These are phyloP conservation scores for Fomitopsis pulvina DNA, from an alignment of 768 basidiomycete species.

Conservation along the genomic window DNA sequence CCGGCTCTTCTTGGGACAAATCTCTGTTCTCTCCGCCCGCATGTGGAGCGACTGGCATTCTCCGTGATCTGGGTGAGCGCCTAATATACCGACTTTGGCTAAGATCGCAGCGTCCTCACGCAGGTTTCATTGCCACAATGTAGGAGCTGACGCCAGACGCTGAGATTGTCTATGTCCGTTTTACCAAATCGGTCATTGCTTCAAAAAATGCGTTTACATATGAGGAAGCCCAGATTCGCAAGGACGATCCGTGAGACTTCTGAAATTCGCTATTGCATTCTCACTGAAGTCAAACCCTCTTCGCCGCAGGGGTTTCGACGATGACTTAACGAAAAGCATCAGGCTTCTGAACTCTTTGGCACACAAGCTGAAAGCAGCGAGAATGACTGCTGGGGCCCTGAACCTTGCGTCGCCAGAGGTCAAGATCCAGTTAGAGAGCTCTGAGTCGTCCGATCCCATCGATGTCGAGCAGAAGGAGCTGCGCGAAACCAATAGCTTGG, in stretches of 20 bases:
- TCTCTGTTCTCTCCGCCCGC: constrained; percentile 85
- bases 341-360: constrained; percentile 86
- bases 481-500: constrained; percentile 90
- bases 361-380: constrained; percentile 70
- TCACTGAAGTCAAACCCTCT: neutral
- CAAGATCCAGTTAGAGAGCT: constrained; percentile 90
- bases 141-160: constrained; percentile 89
- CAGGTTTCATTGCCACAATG: constrained; percentile 1
- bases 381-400: constrained; percentile 95
- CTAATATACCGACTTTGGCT: neutral
- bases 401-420: constrained; percentile 98
- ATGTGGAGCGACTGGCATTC: constrained; percentile 92
- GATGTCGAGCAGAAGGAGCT: constrained; percentile 95
- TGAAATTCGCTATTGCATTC: neutral
- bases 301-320: constrained; percentile 54
- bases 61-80: constrained; percentile 85
- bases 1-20: constrained; percentile 92
- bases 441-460: constrained; percentile 92
- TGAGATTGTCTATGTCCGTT: constrained; percentile 84
- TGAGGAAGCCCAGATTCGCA: constrained; percentile 89
- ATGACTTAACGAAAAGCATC: constrained; percentile 79
- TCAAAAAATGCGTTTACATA: constrained; percentile 97
- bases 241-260: constrained; percentile 76
- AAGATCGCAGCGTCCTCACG: neutral
- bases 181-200: constrained; percentile 94